phyloP scores from a whole-genome alignment of 257 asterid genomes.

The Ligustrum vulgare region DNA sequence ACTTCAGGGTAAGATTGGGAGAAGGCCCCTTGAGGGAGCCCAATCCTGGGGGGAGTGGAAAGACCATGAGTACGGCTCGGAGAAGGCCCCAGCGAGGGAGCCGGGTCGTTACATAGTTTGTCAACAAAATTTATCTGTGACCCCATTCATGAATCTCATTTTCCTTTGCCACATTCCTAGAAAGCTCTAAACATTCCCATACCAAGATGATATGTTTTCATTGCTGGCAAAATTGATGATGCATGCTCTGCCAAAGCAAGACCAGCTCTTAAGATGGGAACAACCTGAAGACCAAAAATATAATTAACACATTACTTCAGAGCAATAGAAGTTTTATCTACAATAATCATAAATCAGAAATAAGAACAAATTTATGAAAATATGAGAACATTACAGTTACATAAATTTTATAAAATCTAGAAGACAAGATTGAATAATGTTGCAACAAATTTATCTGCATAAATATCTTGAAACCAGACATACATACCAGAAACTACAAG shows the following conservation, averaged over 20 bases:
- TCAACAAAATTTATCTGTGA: conserved; percentile 6
- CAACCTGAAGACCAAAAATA: conserved; percentile 52
- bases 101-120: no score
- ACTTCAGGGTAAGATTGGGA: no score
- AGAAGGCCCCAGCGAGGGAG: no score
- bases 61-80: no score
- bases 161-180: neutral
- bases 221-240: conserved; percentile 78
- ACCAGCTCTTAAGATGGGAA: conserved; percentile 99
- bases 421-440: neutral
- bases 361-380: no score
- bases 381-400: neutral
- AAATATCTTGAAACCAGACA: neutral
- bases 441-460: neutral
- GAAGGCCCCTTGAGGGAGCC: no score
- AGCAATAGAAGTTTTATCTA: neutral
- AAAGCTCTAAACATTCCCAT: conserved; percentile 22
- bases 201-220: conserved; percentile 89
- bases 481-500: neutral
- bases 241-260: conserved; percentile 97
- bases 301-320: neutral
- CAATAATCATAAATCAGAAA: neutral
- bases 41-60: no score
- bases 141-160: neutral
- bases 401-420: neutral